These are phyloP conservation scores for Russula brevipes DNA, from an alignment of 768 basidiomycete species.

Conservation along the genomic window DNA sequence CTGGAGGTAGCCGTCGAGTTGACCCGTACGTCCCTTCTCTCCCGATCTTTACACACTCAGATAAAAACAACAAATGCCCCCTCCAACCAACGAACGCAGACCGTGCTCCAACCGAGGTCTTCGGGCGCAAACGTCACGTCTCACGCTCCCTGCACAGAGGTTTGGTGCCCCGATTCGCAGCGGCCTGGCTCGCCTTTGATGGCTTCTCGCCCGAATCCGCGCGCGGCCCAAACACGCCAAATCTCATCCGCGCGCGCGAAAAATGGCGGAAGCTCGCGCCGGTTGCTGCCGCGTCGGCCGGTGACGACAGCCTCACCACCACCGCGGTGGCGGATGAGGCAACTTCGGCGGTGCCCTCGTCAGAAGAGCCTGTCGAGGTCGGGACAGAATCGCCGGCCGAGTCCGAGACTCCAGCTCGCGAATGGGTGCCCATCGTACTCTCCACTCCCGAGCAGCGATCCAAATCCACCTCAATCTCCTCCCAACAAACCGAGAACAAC, in stretches of 20 bases:
- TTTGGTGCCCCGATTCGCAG: neutral
- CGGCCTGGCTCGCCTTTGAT: slow-evolving; percentile 18
- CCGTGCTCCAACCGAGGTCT: neutral
- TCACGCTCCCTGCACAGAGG: neutral
- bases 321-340: neutral
- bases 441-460: neutral
- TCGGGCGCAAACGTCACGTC: neutral
- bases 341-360: neutral
- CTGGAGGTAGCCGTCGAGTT: slow-evolving; percentile 2
- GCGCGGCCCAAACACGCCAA: slow-evolving; percentile 9
- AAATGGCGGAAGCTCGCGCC: slow-evolving; percentile 7
- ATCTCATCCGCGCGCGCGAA: slow-evolving; percentile 15
- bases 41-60: neutral
- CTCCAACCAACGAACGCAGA: neutral
- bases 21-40: slow-evolving; percentile 7
- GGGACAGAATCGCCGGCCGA: neutral
- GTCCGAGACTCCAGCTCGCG: neutral
- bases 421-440: slow-evolving; percentile 11
- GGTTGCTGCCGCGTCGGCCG: neutral
- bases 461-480: neutral
- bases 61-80: neutral
- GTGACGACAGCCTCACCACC: neutral
- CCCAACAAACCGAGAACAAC: neutral
- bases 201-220: slow-evolving; percentile 17
- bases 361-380: neutral